Conservation (phyloP, 2,329 filamentous ascomycete species). For the Didymella glomerata region DNA sequence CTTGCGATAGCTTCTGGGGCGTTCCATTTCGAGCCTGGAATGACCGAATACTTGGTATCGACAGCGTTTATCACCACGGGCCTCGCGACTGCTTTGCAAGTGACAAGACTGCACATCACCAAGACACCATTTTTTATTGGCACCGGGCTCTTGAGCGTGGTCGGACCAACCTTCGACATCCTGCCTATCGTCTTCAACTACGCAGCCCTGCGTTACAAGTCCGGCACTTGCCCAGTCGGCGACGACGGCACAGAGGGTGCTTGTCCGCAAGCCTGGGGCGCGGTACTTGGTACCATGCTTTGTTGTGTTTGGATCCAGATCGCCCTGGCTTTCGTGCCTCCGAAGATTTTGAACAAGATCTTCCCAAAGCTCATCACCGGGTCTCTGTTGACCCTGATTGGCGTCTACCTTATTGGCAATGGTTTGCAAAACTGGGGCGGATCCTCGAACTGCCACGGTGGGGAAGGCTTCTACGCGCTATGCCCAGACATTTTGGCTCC, state of each 20-base stretch:
- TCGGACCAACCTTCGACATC: constrained; percentile 43
- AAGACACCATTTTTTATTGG: constrained; percentile 42
- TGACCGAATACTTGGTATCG: constrained; percentile 39
- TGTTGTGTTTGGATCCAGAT: constrained; percentile 54
- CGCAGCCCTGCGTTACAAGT: constrained; percentile 35
- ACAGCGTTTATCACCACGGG: constrained; percentile 44
- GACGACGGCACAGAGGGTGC: constrained; percentile 33
- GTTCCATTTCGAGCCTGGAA: constrained; percentile 36
- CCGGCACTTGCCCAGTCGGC: constrained; percentile 33
- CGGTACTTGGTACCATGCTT: constrained; percentile 47
- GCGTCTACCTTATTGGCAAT: constrained; percentile 38
- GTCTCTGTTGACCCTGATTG: constrained; percentile 34
- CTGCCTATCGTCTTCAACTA: constrained; percentile 42
- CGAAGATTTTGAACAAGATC: constrained; percentile 33
- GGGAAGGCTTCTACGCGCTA: constrained; percentile 38
- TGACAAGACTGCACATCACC: constrained; percentile 36
- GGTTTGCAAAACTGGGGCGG: constrained; percentile 44
- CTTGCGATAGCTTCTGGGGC: constrained; percentile 42
- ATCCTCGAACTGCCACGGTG: constrained; percentile 39
- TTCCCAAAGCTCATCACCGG: constrained; percentile 43
- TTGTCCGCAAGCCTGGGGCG: constrained; percentile 40
- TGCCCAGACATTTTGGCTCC: constrained; percentile 34
- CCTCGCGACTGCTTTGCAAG: constrained; percentile 40
- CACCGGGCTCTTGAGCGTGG: constrained; percentile 38
- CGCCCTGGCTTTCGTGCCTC: constrained; percentile 38